These are phyloP conservation scores for Viola odorata DNA, from an alignment of 345 rosid genomes.

Conservation along the genomic window DNA sequence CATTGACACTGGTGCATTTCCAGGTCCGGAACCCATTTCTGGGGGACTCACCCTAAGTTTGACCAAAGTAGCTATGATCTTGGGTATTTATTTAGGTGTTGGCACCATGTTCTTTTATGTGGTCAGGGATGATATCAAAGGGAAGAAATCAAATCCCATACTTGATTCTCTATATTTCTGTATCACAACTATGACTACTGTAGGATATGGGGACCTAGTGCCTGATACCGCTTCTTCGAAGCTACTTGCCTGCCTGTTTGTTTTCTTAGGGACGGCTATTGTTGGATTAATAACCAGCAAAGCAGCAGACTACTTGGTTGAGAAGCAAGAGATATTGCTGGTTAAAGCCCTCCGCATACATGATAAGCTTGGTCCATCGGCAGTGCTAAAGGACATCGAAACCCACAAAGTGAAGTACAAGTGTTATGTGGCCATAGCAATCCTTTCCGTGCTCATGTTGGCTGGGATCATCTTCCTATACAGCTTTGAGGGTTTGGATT, in stretches of 20 bases:
- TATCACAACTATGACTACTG: constrained; percentile 85
- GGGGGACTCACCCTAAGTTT: constrained; percentile 42
- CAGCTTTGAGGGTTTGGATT: constrained; percentile 36
- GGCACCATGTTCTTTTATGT: constrained; percentile 60
- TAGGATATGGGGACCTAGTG: constrained; percentile 94
- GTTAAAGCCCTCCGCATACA: constrained; percentile 49
- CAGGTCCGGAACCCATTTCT: constrained; percentile 29
- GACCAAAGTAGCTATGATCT: constrained; percentile 31
- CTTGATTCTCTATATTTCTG: constrained; percentile 74
- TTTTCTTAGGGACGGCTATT: constrained; percentile 73
- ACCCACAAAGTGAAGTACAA: constrained; percentile 48
- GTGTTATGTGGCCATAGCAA: constrained; percentile 33
- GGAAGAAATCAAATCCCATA: constrained; percentile 56
- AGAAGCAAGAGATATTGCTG: constrained; percentile 77
- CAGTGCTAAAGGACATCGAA: constrained; percentile 51
- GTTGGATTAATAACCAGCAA: constrained; percentile 52
- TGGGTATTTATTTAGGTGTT: constrained; percentile 44
- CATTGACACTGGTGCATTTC: constrained; percentile 16
- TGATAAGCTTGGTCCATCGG: constrained; percentile 34
- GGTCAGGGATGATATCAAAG: constrained; percentile 46
- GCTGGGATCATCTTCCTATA: constrained; percentile 43
- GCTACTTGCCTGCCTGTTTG: constrained; percentile 69
- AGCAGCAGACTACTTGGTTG: constrained; percentile 79
- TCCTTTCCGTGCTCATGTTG: constrained; percentile 39
- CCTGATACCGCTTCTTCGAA: constrained; percentile 48